Evolutionary conservation across 805 yeast genomes (phyloP), one percentile per base, ranked within the genome.

Genomic region (Myxozyma neotropica): DNA sequence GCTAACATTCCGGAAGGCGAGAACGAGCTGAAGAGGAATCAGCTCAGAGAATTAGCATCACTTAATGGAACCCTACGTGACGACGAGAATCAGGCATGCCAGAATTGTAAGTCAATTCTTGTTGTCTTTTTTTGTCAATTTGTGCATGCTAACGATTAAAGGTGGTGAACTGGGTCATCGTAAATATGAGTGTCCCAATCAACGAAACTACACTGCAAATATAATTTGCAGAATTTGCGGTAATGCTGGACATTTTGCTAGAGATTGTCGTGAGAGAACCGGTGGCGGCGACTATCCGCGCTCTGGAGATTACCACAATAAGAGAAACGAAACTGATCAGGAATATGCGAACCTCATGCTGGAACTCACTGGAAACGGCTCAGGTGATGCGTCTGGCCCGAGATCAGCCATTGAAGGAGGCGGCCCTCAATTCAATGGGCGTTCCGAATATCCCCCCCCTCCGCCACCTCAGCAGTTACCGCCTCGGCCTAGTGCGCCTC

Each of bases 1-100:
- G 88, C 92, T 1, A 80, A 84, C 19, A 84, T 96, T 0, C 99
- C 99, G 1, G 93, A 88, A 64, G 97, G 96, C 0, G 95, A 89
- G 71, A 94, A 93, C 73, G 96, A 90, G 64, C 79, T 89, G 71
- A 94, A 94, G 70, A 79, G 97, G 59, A 89, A 87, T 45, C 99
- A 94, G 73, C 79, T 94, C 60, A 81, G 96, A 64, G 96, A 93
- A 70, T 79, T 94, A 68, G 99, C 99, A 0, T 87, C 89, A 24
- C 78, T 94, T 57, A 95, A 94, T 75, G 99, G 99, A 73, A 94
- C 99, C 0, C 78, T 91, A 48, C 81, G 98, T 55, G 96, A 89
- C 68, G 93, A 87, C 65, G 85, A 81, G 50, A 83, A 80, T 58
- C 78, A 84, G 58, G 80, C 83, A 0, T 87, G 93, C 71, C 76